Evolutionary conservation across 305 asterid species (phyloP).

Genomic region (Solanum hybrid): DNA sequence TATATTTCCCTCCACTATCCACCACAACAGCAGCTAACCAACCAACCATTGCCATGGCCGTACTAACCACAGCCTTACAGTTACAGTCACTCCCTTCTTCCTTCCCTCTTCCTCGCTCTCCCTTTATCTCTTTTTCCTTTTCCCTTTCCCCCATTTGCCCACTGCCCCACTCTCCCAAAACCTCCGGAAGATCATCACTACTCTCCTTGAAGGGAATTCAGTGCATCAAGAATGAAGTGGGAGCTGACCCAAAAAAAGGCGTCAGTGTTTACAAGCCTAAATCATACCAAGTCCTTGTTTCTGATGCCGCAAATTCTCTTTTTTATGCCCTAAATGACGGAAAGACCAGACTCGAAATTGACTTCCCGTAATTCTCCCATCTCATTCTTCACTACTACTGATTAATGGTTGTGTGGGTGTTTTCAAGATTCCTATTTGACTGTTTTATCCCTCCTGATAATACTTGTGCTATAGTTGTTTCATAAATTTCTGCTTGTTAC

Average conservation of each 20-base stretch:
- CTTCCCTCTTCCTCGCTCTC: slow-evolving; percentile 7
- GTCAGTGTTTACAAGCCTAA: slow-evolving; percentile 89
- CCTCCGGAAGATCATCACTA: neutral
- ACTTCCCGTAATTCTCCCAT: slow-evolving; percentile 56
- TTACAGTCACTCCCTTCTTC: slow-evolving; percentile 15
- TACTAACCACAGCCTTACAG: slow-evolving; percentile 28
- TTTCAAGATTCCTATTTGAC: neutral
- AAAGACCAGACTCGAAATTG: slow-evolving; percentile 71
- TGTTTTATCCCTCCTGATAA: neutral
- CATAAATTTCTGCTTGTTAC: neutral
- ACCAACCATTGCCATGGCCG: slow-evolving; percentile 32
- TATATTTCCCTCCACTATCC: slow-evolving; percentile 45
- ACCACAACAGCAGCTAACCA: slow-evolving; percentile 2
- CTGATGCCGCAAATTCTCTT: slow-evolving; percentile 81
- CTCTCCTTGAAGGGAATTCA: neutral
- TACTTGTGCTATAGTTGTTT: neutral
- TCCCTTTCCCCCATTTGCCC: slow-evolving; percentile 10
- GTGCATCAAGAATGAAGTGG: slow-evolving; percentile 34
- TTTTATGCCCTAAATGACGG: slow-evolving; percentile 74
- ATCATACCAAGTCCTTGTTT: slow-evolving; percentile 70
- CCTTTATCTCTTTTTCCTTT: slow-evolving; percentile 12
- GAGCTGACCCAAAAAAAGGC: slow-evolving; percentile 55
- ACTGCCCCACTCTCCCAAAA: neutral
- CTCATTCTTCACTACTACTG: neutral
- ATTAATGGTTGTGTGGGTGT: neutral